Percentiles rank a stretch among this genome's conserved stretches.
These are phyloP conservation scores for Penicillium cosmopolitanum DNA, from an alignment of 495 filamentous ascomycete genomes.

Conservation along the genomic window DNA sequence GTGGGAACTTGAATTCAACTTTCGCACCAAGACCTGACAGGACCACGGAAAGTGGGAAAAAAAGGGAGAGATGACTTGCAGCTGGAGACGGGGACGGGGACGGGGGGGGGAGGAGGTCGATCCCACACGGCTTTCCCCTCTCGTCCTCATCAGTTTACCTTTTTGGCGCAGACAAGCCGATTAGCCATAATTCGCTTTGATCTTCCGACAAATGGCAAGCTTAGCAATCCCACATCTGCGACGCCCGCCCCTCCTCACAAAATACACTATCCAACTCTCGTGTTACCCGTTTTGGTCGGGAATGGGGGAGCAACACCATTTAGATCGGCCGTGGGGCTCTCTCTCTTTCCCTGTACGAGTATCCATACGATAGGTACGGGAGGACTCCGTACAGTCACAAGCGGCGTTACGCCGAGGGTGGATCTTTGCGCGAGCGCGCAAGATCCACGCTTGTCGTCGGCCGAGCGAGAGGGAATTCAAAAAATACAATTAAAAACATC, in stretches of 20 bases:
- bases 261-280: not conserved
- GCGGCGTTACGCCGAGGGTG: conserved; percentile 12
- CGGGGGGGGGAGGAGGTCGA: conserved; percentile 17
- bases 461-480: not conserved
- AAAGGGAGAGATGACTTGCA: conserved; percentile 33
- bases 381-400: too few species aligned
- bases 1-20: not conserved
- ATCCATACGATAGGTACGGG: too few species aligned
- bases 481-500: too few species aligned
- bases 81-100: not conserved
- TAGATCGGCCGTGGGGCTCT: conserved; percentile 18
- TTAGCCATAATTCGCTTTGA: conserved; percentile 15
- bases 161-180: conserved; percentile 22
- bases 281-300: conserved; percentile 2
- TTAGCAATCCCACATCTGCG: not conserved
- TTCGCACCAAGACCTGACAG: not conserved
- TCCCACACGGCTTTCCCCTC: conserved; percentile 26
- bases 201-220: conserved; percentile 14
- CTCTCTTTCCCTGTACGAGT: not conserved
- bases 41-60: not conserved
- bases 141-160: conserved; percentile 5
- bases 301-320: conserved; percentile 11
- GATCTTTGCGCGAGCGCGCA: conserved; percentile 7
- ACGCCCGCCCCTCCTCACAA: not conserved
- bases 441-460: not conserved